A percentile compares a stretch with the other conserved stretches of the same genome.
Conservation (phyloP, 768 basidiomycete species). For the Stropharia rugosoannulata region DNA sequence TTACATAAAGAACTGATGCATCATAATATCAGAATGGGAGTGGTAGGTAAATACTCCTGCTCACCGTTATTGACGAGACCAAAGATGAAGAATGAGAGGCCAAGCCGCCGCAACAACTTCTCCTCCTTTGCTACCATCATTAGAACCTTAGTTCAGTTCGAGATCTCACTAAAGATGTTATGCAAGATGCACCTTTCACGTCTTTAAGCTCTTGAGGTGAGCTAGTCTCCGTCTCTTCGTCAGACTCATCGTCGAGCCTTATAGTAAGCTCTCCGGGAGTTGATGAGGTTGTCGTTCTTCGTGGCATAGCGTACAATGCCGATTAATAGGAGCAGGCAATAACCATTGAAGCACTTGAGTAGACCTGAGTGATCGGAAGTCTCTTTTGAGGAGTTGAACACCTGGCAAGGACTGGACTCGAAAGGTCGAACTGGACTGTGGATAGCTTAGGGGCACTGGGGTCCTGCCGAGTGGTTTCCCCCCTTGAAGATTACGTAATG, state of each 20-base stretch:
- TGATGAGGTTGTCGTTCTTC: neutral
- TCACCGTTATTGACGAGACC: conserved; percentile 91
- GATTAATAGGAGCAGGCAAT: too few species aligned
- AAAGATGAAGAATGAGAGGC: conserved; percentile 83
- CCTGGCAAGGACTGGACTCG: too few species aligned
- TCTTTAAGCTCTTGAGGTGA: neutral
- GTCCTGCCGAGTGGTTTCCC: too few species aligned
- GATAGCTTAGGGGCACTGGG: too few species aligned
- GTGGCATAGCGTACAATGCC: neutral
- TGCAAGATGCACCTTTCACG: neutral
- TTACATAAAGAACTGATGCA: conserved; percentile 82
- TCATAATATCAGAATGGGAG: neutral
- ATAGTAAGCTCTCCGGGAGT: neutral
- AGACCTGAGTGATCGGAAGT: too few species aligned
- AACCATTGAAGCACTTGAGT: too few species aligned
- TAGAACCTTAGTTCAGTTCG: neutral
- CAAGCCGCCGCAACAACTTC: conserved; percentile 33
- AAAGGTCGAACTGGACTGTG: too few species aligned
- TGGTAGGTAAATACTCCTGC: conserved; percentile 1
- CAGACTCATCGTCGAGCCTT: neutral
- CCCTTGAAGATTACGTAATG: too few species aligned
- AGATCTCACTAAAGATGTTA: neutral
- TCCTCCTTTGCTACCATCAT: neutral
- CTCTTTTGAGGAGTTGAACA: too few species aligned
- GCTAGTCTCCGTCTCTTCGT: neutral